Evolutionary conservation across 164 flowering plant species (phyloP).

Genomic region (Akebia trifoliata): DNA sequence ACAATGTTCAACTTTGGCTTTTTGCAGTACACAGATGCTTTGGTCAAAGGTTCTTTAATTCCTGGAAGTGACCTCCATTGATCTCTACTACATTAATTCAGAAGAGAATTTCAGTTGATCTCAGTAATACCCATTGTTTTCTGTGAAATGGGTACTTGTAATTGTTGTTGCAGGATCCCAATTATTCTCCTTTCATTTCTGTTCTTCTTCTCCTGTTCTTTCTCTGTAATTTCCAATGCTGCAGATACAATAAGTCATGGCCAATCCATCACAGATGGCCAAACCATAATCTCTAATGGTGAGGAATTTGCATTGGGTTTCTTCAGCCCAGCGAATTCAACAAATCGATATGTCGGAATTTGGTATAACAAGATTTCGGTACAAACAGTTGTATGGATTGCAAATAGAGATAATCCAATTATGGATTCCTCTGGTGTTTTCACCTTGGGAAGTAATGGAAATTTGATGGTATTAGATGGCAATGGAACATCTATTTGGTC

Average conservation of each 20-base stretch:
- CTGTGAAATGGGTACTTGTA: too few species aligned
- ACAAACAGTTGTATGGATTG: conserved; percentile 50
- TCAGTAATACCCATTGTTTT: too few species aligned
- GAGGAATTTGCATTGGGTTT: conserved; percentile 42
- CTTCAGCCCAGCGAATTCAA: conserved; percentile 45
- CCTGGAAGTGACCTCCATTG: too few species aligned
- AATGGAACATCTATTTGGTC: conserved; percentile 38
- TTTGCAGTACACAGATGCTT: too few species aligned
- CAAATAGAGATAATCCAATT: conserved; percentile 50
- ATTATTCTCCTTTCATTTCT: conserved; percentile 1
- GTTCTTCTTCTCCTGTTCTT: conserved; percentile 7
- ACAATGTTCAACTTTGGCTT: too few species aligned
- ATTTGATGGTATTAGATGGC: conserved; percentile 24
- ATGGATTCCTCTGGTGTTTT: conserved; percentile 22
- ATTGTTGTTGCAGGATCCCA: too few species aligned
- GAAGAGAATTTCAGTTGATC: too few species aligned
- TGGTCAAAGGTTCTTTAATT: too few species aligned
- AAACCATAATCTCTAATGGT: conserved; percentile 26
- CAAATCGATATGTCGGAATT: conserved; percentile 48
- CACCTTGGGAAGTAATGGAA: conserved; percentile 32
- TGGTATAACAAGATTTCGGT: conserved; percentile 34
- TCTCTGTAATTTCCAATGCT: conserved; percentile 16
- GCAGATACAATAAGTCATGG: conserved; percentile 21
- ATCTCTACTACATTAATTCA: too few species aligned
- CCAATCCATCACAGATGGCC: conserved; percentile 26